Evolutionary conservation across 306 rosid species (phyloP).

Genomic region (Dalbergia cochinchinensis): DNA sequence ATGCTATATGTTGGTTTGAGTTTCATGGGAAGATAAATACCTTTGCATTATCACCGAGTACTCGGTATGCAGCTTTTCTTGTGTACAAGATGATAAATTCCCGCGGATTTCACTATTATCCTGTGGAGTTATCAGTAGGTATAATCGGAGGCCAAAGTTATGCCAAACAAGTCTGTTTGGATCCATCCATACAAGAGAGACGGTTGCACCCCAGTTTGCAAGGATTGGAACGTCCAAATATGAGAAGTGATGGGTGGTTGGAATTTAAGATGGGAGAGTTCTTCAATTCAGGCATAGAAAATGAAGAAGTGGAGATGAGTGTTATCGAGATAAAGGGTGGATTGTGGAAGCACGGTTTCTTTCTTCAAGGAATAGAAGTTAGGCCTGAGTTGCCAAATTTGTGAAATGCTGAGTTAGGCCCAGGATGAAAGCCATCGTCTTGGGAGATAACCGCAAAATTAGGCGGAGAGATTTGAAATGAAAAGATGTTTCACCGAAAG

Average conservation of each 20-base stretch:
- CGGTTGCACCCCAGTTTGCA: too few species aligned
- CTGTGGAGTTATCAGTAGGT: slow-evolving; percentile 46
- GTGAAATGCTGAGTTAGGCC: background rate
- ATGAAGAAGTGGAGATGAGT: slow-evolving; percentile 53
- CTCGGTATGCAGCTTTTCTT: slow-evolving; percentile 59
- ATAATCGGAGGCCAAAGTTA: slow-evolving; percentile 18
- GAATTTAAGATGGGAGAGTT: slow-evolving; percentile 73
- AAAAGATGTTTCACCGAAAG: background rate
- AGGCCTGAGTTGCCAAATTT: slow-evolving; percentile 49
- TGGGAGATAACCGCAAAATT: background rate
- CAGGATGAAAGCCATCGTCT: background rate
- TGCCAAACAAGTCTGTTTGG: slow-evolving; percentile 35
- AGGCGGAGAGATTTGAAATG: background rate
- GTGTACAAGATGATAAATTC: slow-evolving; percentile 54
- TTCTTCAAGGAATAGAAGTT: slow-evolving; percentile 71
- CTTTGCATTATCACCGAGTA: slow-evolving; percentile 53
- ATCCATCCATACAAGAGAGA: background rate
- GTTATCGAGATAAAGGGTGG: slow-evolving; percentile 44
- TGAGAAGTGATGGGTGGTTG: slow-evolving; percentile 64
- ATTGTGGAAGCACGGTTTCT: slow-evolving; percentile 56
- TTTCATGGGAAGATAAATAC: slow-evolving; percentile 58
- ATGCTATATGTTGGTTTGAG: slow-evolving; percentile 62
- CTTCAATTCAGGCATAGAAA: slow-evolving; percentile 49
- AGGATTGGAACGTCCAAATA: slow-evolving; percentile 38
- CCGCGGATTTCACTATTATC: slow-evolving; percentile 48